Conservation (phyloP, 768 basidiomycete genomes). For the Pholiota molesta region DNA sequence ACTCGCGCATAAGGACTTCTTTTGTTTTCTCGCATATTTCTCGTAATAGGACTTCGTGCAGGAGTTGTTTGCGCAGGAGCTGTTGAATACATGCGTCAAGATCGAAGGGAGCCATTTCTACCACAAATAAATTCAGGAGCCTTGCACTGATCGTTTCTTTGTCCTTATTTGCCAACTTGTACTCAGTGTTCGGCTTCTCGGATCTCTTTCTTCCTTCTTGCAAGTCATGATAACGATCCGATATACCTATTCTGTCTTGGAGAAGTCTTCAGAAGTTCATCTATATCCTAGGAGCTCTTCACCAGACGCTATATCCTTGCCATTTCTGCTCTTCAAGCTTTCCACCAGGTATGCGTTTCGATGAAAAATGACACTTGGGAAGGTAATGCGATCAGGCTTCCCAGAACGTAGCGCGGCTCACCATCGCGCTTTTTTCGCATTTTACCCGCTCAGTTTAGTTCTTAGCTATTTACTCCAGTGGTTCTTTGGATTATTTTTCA, state of each 20-base stretch:
- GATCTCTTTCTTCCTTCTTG: neutral
- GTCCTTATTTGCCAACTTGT: slow-evolving; percentile 34
- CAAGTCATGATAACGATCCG: neutral
- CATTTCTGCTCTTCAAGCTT: slow-evolving; percentile 14
- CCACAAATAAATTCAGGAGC: slow-evolving; percentile 20
- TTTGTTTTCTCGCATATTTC: slow-evolving; percentile 99
- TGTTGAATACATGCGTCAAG: slow-evolving; percentile 96
- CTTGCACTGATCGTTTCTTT: slow-evolving; percentile 38
- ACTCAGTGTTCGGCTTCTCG: neutral
- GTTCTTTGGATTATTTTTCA: neutral
- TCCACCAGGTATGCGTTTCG: neutral
- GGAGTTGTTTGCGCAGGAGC: slow-evolving; percentile 86
- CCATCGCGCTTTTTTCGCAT: slow-evolving; percentile 40
- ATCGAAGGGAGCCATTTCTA: slow-evolving; percentile 76
- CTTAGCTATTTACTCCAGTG: neutral
- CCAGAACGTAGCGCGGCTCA: slow-evolving; percentile 17
- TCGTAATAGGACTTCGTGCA: slow-evolving; percentile 91
- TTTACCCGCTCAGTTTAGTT: slow-evolving; percentile 2
- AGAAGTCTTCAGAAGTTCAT: neutral
- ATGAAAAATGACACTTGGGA: slow-evolving; percentile 5
- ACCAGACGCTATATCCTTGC: neutral
- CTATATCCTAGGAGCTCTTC: neutral
- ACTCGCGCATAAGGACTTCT: slow-evolving; percentile 98
- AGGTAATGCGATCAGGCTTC: slow-evolving; percentile 23
- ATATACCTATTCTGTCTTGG: neutral